Evolutionary conservation across 1,284 basidiomycete species (phyloP), one percentile per base, ranked within the genome.

Genomic region (Ceratobasidium theobromae): DNA sequence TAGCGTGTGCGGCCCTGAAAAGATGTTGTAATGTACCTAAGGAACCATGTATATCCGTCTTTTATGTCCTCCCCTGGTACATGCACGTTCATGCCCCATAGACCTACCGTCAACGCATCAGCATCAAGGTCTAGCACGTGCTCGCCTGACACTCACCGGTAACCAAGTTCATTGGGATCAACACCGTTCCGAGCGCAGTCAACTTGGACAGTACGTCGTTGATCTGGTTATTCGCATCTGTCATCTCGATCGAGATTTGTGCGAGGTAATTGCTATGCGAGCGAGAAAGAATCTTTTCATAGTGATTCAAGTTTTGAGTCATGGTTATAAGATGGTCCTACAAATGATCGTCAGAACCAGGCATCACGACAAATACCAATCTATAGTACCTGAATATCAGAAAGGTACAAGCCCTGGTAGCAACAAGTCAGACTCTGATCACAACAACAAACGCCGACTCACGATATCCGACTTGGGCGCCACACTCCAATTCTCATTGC

Each of bases 241-340:
- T 98, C 95, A 97, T 98, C 79, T 98, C 95, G 77, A 98, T 97
- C 43, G 92, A 95, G 72, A 98, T 98, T 74, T 98, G 95, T 1
- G 95, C 95, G 62, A 98, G 87, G 79, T 98, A 99, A 76, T 99
- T 99, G n/a, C 95, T 98, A 78, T 99, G 96, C 45, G 96, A 98
- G 30, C 96, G 87, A 1, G 95, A 98, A 6, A 99, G 83, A 75
- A 99, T 99, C 82, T 98, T 99, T 76, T 98, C 95, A 79, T 98
- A 98, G 77, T 98, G 95, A 76, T 97, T 98, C 81, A 98, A 76
- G 76, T 98, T 99, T 77, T 98, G 96, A 1, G 96, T 99, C 95
- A 99, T 99, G 30, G 97, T 99, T 77, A 99, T 98, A 77, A 99
- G 79, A 79, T 99, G 97, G 77, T 99, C 97, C 81, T 93, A 74